phyloP scores from a whole-genome alignment of 352 stramenopile species.

The Globisporangium takayamanum region DNA sequence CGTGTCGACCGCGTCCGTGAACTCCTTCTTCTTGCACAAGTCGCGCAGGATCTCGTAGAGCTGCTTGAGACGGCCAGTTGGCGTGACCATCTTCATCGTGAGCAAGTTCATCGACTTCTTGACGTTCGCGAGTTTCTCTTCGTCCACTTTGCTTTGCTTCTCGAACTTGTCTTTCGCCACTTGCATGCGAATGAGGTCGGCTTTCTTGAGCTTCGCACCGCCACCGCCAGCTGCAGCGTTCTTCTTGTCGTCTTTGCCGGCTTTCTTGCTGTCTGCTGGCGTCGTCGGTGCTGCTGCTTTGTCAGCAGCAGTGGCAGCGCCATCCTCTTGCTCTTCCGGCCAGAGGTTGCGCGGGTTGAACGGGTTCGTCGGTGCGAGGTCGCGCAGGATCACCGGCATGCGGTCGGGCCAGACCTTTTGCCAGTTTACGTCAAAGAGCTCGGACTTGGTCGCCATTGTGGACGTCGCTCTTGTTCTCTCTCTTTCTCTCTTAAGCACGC shows the following conservation, averaged over 20 bases:
- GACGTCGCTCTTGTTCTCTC: conserved; percentile 1
- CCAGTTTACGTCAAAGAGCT: conserved; percentile 85
- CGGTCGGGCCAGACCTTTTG: conserved; percentile 86
- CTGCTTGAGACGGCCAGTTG: conserved; percentile 73
- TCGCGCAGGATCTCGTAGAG: conserved; percentile 83
- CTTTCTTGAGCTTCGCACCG: conserved; percentile 72
- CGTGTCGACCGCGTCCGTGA: conserved; percentile 78
- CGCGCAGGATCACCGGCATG: conserved; percentile 84
- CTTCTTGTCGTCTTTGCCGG: conserved; percentile 37
- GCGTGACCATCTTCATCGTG: conserved; percentile 84
- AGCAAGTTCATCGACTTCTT: conserved; percentile 79
- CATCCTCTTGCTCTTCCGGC: conserved; percentile 62
- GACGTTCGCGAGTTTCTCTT: conserved; percentile 84
- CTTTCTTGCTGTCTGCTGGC: not conserved
- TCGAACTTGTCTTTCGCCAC: conserved; percentile 83
- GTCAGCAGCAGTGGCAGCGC: not conserved
- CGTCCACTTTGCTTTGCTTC: conserved; percentile 84
- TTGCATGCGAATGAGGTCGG: conserved; percentile 82
- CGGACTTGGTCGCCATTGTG: conserved; percentile 62
- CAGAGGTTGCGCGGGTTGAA: conserved; percentile 86
- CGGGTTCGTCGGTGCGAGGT: conserved; percentile 76
- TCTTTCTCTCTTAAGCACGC: not conserved
- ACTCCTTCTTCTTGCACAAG: conserved; percentile 82
- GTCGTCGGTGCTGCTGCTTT: not conserved
- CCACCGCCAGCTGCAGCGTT: conserved; percentile 3